phyloP scores from a whole-genome alignment of 78 protist genomes.

The Dictyostelium citrinum region DNA sequence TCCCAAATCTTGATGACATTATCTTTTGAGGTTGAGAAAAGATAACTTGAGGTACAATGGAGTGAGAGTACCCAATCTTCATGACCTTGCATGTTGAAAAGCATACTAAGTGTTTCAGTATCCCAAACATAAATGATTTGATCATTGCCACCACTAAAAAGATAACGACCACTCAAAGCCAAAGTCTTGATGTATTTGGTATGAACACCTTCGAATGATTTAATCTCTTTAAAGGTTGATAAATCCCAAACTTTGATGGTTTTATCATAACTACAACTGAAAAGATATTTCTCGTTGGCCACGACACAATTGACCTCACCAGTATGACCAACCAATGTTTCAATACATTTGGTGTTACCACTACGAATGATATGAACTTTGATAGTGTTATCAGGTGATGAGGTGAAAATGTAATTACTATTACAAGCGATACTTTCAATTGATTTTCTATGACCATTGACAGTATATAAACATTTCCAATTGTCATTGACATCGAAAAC shows the following conservation, averaged over 20 bases:
- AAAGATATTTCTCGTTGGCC: slow-evolving; percentile 49
- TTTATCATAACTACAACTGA: slow-evolving; percentile 54
- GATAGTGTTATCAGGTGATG: slow-evolving; percentile 60
- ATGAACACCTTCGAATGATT: slow-evolving; percentile 47
- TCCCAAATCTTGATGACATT: slow-evolving; percentile 73
- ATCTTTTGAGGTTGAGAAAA: slow-evolving; percentile 58
- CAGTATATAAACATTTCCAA: slow-evolving; percentile 34
- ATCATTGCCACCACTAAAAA: slow-evolving; percentile 67
- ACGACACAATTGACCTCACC: slow-evolving; percentile 57
- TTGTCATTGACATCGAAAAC: slow-evolving; percentile 47
- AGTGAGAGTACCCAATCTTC: slow-evolving; percentile 72
- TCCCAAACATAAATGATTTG: slow-evolving; percentile 65
- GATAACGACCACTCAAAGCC: slow-evolving; percentile 43
- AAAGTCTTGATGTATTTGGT: slow-evolving; percentile 45
- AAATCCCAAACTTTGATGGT: slow-evolving; percentile 62
- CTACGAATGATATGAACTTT: slow-evolving; percentile 39
- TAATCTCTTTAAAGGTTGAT: slow-evolving; percentile 27
- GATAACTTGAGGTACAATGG: slow-evolving; percentile 6
- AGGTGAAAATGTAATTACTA: slow-evolving; percentile 51
- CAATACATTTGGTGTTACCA: background rate
- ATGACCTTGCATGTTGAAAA: slow-evolving; percentile 69
- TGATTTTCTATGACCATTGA: slow-evolving; percentile 64
- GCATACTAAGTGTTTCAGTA: slow-evolving; percentile 32
- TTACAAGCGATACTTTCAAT: slow-evolving; percentile 30
- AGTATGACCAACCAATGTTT: slow-evolving; percentile 56